Evolutionary conservation across 108 stramenopile genomes (phyloP), one percentile per base, ranked within the genome.

Genomic region (Fragilariopsis cylindrus): DNA sequence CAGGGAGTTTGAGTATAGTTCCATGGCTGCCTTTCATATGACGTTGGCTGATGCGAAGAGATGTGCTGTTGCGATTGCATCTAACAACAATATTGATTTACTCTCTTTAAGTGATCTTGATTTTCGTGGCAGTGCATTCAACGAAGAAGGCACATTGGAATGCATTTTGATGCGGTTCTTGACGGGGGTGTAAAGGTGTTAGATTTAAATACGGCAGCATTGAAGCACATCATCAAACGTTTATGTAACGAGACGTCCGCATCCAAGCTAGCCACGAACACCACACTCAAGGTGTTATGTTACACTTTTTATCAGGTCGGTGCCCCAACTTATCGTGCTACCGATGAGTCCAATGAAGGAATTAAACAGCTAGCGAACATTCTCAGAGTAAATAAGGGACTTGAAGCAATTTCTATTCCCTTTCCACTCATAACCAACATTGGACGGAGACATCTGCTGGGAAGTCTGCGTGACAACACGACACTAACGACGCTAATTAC

Each of bases 141-240:
- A 44, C 9, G 62, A 63, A 63, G 62, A 63, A 63, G 62, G 62
- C 5, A 63, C 62, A 42, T 63, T 63, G 43, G 62, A 63, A 7
- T 63, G 62, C 15, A n/a, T 63, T 4, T 63, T 45, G 62, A 63
- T 44, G 62, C 62, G 3, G 42, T 63, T 45, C 62, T 63, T 3
- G 4, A 63, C 5, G 62, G 62, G 45, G 62, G 43, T 3, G 2
- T 63, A 42, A 3, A 43, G 42, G 62, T 42, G 4, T 15, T 63
- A 0, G 1, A 63, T 0, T 43, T 63, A 4, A 47, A 13, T 11
- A 42, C 46, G 0, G 1, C 46, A 6, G 0, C 62, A 12, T 63
- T 3, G 0, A 63, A 63, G 13, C 43, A 63, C 3, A 63, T 63
- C 0, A 44, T 63, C 3, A 63, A 63, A 63, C 40, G 62, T 7